phyloP scores from a whole-genome alignment of 2,329 filamentous ascomycete species.

The Sporothrix mexicana region DNA sequence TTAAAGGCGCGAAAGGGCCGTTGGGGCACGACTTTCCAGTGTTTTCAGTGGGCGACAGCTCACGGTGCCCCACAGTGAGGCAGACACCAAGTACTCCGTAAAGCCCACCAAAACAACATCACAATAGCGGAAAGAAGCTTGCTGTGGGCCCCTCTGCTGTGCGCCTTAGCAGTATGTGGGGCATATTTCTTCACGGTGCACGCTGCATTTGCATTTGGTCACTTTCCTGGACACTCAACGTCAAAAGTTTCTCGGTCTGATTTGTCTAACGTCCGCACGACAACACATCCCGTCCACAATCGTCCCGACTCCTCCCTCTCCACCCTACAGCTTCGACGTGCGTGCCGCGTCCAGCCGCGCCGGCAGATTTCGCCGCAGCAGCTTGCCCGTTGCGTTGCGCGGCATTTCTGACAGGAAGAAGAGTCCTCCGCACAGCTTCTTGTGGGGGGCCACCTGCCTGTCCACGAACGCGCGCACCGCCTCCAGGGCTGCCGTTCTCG shows the following conservation, averaged over 20 bases:
- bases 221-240: too few relatives aligned
- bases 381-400: conserved; percentile 18
- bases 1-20: neutral
- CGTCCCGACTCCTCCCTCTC: neutral
- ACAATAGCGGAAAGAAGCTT: neutral
- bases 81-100: neutral
- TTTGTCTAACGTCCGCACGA: neutral
- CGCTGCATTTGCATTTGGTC: too few relatives aligned
- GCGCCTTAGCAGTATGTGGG: neutral
- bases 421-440: conserved; percentile 20
- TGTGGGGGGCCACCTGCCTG: neutral
- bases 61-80: neutral
- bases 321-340: conserved; percentile 15
- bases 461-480: neutral
- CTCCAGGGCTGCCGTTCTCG: neutral
- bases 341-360: conserved; percentile 2
- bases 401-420: conserved; percentile 13
- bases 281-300: neutral
- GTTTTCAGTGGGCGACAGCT: neutral
- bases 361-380: conserved; percentile 24
- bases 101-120: neutral
- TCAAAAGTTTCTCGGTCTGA: too few relatives aligned
- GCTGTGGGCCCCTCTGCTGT: neutral
- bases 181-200: neutral
- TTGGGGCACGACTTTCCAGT: neutral